Percentiles rank a stretch among this genome's conserved stretches.
phyloP scores from a whole-genome alignment of 2,329 filamentous ascomycete genomes.

The Fusarium siculi region DNA sequence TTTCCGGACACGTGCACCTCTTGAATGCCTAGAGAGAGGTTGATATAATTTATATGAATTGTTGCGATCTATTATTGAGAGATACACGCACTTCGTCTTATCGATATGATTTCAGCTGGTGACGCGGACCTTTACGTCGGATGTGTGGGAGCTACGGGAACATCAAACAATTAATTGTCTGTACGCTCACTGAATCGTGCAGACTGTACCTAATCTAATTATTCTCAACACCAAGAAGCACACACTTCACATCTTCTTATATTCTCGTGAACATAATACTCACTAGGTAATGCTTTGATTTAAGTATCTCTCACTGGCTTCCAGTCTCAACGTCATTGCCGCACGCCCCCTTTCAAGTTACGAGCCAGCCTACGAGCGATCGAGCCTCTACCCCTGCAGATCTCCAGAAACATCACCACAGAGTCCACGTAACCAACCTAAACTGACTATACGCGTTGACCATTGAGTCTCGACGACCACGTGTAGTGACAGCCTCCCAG shows the following conservation, averaged over 20 bases:
- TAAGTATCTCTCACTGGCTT: background rate
- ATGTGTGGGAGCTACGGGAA: constrained; percentile 6
- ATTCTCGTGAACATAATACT: fast-evolving
- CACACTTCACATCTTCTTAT: background rate
- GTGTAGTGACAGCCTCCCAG: background rate
- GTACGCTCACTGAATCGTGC: constrained; percentile 1
- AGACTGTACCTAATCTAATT: background rate
- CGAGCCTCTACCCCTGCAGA: constrained; percentile 9
- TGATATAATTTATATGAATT: background rate
- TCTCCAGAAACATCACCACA: background rate
- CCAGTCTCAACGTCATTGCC: background rate
- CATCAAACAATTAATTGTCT: background rate
- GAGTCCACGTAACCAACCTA: constrained; percentile 13
- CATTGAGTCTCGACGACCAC: background rate
- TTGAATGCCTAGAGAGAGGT: background rate
- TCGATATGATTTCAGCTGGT: background rate
- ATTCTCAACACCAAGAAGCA: background rate
- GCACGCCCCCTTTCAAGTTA: constrained; percentile 11
- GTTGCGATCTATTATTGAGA: background rate
- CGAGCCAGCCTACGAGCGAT: background rate
- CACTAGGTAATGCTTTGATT: background rate
- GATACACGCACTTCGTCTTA: background rate
- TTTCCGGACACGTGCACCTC: constrained; percentile 12
- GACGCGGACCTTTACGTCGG: background rate
- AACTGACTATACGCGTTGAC: background rate